Evolutionary conservation across 805 yeast genomes (phyloP).

Genomic region (Candida tibetensis): DNA sequence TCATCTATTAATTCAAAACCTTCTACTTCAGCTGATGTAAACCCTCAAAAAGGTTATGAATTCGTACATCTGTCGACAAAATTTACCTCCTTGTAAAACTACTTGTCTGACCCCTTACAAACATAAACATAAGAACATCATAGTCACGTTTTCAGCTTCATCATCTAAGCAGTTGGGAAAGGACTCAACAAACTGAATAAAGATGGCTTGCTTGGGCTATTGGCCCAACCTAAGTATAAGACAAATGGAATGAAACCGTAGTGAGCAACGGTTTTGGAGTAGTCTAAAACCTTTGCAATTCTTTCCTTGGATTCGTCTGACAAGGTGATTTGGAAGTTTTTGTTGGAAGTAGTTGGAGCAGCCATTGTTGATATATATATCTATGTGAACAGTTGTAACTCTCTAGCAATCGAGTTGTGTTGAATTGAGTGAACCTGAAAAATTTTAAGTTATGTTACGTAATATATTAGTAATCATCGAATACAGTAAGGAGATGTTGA

Average conservation of each 20-base stretch:
- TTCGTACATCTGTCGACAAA: too few relatives aligned
- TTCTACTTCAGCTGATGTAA: too few relatives aligned
- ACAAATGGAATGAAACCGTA: constrained; percentile 97
- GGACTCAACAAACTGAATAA: constrained; percentile 76
- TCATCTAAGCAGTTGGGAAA: constrained; percentile 73
- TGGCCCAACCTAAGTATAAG: constrained; percentile 71
- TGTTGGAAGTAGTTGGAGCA: constrained; percentile 9
- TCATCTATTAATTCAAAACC: too few relatives aligned
- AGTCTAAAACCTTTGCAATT: constrained; percentile 73
- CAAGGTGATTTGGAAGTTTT: constrained; percentile 31
- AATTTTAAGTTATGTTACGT: background rate
- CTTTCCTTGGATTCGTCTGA: constrained; percentile 70
- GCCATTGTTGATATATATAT: constrained; percentile 7
- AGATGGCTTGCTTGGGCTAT: constrained; percentile 80
- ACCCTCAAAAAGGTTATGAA: too few relatives aligned
- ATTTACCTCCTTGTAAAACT: too few relatives aligned
- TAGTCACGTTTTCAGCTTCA: too few relatives aligned
- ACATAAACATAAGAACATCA: too few relatives aligned
- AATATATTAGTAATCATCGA: background rate
- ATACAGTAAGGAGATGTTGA: too few relatives aligned
- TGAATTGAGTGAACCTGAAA: background rate
- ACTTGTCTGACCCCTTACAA: too few relatives aligned
- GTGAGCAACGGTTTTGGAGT: constrained; percentile 85
- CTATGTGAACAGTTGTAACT: background rate
- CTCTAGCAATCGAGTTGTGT: background rate